A percentile compares a stretch with the other conserved stretches of the same genome.
These are phyloP conservation scores for Teunomyces panamensis DNA, from an alignment of 805 yeast species.

Conservation along the genomic window DNA sequence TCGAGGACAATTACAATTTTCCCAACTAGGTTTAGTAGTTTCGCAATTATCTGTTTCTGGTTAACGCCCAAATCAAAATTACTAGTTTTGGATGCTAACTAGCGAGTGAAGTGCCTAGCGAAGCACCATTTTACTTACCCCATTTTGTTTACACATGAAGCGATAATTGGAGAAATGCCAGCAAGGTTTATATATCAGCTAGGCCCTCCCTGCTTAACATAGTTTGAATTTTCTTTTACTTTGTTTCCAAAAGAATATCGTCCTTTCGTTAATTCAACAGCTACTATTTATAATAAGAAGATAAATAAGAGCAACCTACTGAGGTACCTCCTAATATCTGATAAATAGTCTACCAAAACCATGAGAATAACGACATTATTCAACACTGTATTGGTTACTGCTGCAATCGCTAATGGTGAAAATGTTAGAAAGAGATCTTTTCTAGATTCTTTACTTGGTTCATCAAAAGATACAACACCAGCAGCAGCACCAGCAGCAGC, in stretches of 20 bases:
- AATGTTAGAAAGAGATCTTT: constrained; percentile 10
- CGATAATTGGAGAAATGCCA: background rate
- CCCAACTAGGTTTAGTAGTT: constrained; percentile 1
- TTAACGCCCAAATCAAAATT: constrained; percentile 1
- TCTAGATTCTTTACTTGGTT: constrained; percentile 9
- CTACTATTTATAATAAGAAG: constrained; percentile 1
- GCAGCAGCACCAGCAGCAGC: constrained; percentile 7
- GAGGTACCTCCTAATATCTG: background rate
- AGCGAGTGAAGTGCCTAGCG: background rate
- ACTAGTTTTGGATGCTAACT: background rate
- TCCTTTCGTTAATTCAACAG: constrained; percentile 4
- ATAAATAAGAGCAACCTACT: constrained; percentile 6
- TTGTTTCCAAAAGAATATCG: constrained; percentile 8
- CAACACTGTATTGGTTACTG: constrained; percentile 21
- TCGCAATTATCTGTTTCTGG: constrained; percentile 3
- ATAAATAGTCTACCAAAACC: constrained; percentile 6
- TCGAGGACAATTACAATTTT: background rate
- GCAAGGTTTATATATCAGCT: constrained; percentile 2
- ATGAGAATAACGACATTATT: constrained; percentile 26
- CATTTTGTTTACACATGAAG: background rate
- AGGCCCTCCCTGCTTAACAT: background rate
- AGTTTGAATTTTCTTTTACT: constrained; percentile 3
- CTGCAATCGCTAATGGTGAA: constrained; percentile 20
- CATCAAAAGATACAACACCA: constrained; percentile 8
- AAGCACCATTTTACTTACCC: background rate